Base-by-base conservation (phyloP, 2,329 filamentous ascomycete species). In the Penicillium sp. region DNA sequence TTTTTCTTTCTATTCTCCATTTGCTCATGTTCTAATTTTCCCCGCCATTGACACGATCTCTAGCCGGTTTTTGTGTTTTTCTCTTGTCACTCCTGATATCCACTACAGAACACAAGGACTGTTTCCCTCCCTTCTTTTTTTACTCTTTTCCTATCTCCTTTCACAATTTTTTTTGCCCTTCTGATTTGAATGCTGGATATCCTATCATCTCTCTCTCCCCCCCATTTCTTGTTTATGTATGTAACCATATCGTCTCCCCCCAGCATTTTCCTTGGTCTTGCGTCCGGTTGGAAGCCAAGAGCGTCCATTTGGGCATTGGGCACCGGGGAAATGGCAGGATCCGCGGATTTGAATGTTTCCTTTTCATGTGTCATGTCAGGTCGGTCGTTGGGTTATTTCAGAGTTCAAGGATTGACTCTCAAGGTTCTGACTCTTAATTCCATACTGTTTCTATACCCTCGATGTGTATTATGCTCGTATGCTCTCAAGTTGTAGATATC, bases 161-260 rank as follows among this genome's bases (percentile, higher is more conserved):
- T 65, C 65, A 49, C 60, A 58, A 57, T 63, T 64, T 65, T 70
- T 61, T 61, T 62, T 63, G 40, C 38, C 50, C 39, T 48, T 61
- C 45, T 66, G 59, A 66, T 70, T 69, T 70, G 63, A 66, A 71
- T 67, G 67, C 69, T 71, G 71, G 72, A 72, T 75, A 73, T 74
- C 70, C 69, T 71, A 63, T 70, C 68, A 70, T 72, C 67, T 67
- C 67, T 66, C 50, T 71, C 53, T 52, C 58, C 61, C 53, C 57
- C 58, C 61, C 56, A 25, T 11, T 63, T 69, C 57, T 63, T 61
- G 53, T 61, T 60, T 57, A 62, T 72, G 66, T 72, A 66, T 71
- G 68, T 70, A 72, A 66, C 62, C 65, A 65, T 70, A 70, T 62
- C 65, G 60, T 67, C 63, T 62, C 53, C 62, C 59, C 59, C 63